These are phyloP conservation scores for Ambrosia artemisiifolia DNA, from an alignment of 129 eudicot genomes.

Conservation along the genomic window DNA sequence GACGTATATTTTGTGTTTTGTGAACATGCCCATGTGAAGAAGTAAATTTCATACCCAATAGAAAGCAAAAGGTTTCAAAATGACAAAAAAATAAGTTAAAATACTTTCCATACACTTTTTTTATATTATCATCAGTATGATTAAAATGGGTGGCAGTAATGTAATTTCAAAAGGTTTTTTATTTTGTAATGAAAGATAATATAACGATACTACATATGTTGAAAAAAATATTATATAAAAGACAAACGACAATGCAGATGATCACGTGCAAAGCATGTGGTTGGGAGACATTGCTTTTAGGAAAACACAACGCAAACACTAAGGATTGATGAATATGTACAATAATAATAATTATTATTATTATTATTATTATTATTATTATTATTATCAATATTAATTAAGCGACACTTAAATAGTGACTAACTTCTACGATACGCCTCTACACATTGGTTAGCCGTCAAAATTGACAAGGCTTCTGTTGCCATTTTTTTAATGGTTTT, in stretches of 20 bases:
- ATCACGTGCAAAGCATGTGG: slow-evolving; percentile 21
- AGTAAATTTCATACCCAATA: neutral
- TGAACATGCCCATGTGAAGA: slow-evolving; percentile 14
- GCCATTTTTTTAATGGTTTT: too few species aligned
- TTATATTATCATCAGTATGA: neutral
- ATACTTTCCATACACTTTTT: neutral
- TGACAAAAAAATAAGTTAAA: neutral
- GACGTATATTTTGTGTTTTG: slow-evolving; percentile 5
- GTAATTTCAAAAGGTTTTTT: neutral
- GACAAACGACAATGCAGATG: slow-evolving; percentile 8
- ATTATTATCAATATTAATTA: too few species aligned
- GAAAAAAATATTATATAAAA: neutral
- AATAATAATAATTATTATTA: too few species aligned
- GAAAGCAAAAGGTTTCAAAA: slow-evolving; percentile 11
- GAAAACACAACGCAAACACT: too few species aligned
- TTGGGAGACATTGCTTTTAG: neutral
- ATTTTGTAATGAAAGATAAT: neutral
- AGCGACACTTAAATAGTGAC: too few species aligned
- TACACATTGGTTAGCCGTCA: too few species aligned
- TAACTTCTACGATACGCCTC: too few species aligned
- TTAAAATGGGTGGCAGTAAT: neutral
- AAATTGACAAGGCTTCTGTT: too few species aligned
- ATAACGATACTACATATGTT: neutral
- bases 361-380: too few species aligned
- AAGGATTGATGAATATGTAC: too few species aligned